Conservation (phyloP, 2,329 filamentous ascomycete genomes). For the Nothophaeocryptopus gaeumannii region DNA sequence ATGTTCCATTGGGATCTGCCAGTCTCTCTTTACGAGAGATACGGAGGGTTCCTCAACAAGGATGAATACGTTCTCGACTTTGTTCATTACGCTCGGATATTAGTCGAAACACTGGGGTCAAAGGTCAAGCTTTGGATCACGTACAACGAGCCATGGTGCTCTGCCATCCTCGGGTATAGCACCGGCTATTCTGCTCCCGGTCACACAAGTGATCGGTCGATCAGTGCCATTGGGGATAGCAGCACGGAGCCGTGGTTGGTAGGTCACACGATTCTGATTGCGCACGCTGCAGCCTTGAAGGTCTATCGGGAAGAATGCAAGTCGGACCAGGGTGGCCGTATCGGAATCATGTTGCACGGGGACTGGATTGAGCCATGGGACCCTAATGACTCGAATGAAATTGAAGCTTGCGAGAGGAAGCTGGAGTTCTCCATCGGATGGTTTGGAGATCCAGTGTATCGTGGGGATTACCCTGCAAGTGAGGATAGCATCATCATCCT, state of each 20-base stretch:
- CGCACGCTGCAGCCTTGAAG: conserved; percentile 77
- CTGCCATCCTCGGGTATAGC: conserved; percentile 69
- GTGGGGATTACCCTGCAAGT: conserved; percentile 76
- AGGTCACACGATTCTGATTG: conserved; percentile 75
- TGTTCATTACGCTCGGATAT: conserved; percentile 70
- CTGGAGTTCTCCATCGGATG: conserved; percentile 84
- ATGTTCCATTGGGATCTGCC: conserved; percentile 88
- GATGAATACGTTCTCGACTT: conserved; percentile 80
- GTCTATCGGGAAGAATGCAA: conserved; percentile 82
- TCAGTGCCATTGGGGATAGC: conserved; percentile 69
- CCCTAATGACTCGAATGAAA: conserved; percentile 67
- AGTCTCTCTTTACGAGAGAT: conserved; percentile 72
- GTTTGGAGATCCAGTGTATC: conserved; percentile 87
- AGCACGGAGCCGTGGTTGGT: conserved; percentile 77
- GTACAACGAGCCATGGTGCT: conserved; percentile 56
- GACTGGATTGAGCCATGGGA: conserved; percentile 74
- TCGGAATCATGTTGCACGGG: conserved; percentile 85
- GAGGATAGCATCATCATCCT: background rate
- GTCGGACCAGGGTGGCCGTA: conserved; percentile 66
- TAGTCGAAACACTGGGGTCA: conserved; percentile 69
- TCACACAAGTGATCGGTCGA: conserved; percentile 71
- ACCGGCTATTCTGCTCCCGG: conserved; percentile 77
- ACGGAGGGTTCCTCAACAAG: conserved; percentile 77
- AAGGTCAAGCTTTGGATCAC: conserved; percentile 74
- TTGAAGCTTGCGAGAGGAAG: conserved; percentile 74